Conservation (phyloP, 495 filamentous ascomycete genomes). For the Talaromyces trachyspermus region DNA sequence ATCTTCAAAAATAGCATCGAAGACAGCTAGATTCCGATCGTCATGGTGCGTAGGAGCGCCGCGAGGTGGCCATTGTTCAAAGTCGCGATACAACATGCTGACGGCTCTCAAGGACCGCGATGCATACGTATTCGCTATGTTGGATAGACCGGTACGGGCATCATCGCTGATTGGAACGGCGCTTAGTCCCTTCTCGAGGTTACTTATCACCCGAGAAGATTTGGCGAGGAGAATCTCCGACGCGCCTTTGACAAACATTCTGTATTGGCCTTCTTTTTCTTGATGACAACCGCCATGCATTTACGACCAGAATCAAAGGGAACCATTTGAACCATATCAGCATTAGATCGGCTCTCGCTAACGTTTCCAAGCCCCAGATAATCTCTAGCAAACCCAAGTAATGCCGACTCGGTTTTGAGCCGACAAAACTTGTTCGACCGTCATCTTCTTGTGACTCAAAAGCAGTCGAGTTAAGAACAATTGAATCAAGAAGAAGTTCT, state of each 20-base stretch:
- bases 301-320: constrained; percentile 84
- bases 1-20: constrained; percentile 70
- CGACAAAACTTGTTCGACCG: constrained; percentile 60
- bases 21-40: constrained; percentile 61
- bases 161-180: constrained; percentile 49
- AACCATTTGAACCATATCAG: constrained; percentile 62
- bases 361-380: constrained; percentile 69
- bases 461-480: constrained; percentile 80
- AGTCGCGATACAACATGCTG: constrained; percentile 79
- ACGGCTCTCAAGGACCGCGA: constrained; percentile 80
- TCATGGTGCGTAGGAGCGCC: constrained; percentile 58
- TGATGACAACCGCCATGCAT: constrained; percentile 79
- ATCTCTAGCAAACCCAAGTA: constrained; percentile 68
- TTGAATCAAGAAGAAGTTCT: constrained; percentile 61
- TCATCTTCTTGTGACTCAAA: constrained; percentile 70
- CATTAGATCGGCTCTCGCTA: constrained; percentile 61
- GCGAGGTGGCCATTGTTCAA: constrained; percentile 79
- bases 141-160: constrained; percentile 51
- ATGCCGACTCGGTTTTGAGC: constrained; percentile 87
- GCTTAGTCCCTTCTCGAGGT: constrained; percentile 56
- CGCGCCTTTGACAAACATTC: constrained; percentile 81
- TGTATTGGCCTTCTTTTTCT: constrained; percentile 54
- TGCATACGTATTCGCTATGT: constrained; percentile 70
- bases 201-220: constrained; percentile 62
- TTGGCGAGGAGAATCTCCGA: constrained; percentile 75